These are phyloP conservation scores for Fusarium buxicola DNA, from an alignment of 2,329 filamentous ascomycete genomes.

Conservation along the genomic window DNA sequence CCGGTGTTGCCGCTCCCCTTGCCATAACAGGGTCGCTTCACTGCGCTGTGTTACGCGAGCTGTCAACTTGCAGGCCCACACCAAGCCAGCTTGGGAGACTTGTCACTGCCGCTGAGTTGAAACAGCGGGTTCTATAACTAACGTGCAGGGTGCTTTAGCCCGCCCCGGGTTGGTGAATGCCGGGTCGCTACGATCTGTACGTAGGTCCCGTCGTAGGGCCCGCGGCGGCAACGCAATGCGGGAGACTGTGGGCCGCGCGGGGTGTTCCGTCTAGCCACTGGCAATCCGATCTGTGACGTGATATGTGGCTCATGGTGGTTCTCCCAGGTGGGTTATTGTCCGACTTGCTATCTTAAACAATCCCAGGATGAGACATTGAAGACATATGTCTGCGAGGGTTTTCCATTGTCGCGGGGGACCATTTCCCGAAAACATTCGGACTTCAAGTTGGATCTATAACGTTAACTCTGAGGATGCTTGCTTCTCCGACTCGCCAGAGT, in stretches of 20 bases:
- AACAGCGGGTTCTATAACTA: too few species aligned
- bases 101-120: too few species aligned
- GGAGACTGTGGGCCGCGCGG: background rate
- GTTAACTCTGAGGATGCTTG: background rate
- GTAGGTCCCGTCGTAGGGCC: background rate
- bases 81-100: slow-evolving; percentile 32
- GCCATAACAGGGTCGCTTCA: background rate
- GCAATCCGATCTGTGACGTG: background rate
- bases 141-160: background rate
- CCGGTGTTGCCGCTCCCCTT: background rate
- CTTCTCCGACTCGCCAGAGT: background rate
- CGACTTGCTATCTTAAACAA: slow-evolving; percentile 3
- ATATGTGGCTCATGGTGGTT: slow-evolving; percentile 9
- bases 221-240: background rate
- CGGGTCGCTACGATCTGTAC: background rate
- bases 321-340: background rate
- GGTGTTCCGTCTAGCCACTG: slow-evolving; percentile 9
- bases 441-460: background rate
- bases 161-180: background rate
- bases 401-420: background rate
- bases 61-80: slow-evolving; percentile 17
- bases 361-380: background rate
- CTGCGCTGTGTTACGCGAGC: slow-evolving; percentile 18
- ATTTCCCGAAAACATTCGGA: background rate
- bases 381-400: background rate